Percentiles rank a stretch among this genome's conserved stretches.
Conservation (phyloP, 441 rosid species). For the Pelargonium exstipulatum region DNA sequence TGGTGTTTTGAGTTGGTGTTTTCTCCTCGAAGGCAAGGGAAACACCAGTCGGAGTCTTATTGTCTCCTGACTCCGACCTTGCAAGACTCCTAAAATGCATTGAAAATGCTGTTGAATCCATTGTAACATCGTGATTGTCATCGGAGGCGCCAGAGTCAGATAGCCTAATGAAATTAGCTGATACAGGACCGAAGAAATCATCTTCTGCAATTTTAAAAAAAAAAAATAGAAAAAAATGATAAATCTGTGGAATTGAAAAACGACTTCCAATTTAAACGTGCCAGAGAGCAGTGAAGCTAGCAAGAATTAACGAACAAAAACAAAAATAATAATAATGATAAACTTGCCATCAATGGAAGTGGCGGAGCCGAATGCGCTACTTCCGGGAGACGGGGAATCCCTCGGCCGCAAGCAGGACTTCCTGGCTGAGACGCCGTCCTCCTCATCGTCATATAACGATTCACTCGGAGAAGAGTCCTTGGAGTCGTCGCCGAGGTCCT, state of each 20-base stretch:
- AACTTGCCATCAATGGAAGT: conserved; percentile 22
- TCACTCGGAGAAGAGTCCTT: conserved; percentile 11
- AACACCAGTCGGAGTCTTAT: conserved; percentile 38
- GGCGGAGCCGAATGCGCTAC: conserved; percentile 27
- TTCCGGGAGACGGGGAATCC: conserved; percentile 22
- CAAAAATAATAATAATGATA: neutral
- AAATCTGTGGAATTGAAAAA: neutral
- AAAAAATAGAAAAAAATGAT: conserved; percentile 14
- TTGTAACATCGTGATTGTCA: conserved; percentile 68
- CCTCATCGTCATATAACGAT: neutral
- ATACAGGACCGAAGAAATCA: conserved; percentile 84
- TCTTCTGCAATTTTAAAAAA: conserved; percentile 42
- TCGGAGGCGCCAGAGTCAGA: conserved; percentile 66
- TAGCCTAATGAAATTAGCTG: conserved; percentile 68
- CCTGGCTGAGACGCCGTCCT: conserved; percentile 15
- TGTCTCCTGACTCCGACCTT: conserved; percentile 59
- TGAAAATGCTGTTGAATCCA: conserved; percentile 94
- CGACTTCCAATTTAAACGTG: too few species aligned
- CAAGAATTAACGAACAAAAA: neutral
- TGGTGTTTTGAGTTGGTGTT: conserved; percentile 39
- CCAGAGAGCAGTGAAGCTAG: too few species aligned
- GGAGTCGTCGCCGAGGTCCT: conserved; percentile 16
- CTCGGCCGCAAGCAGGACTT: conserved; percentile 18
- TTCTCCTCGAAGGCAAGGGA: conserved; percentile 42
- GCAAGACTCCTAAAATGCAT: conserved; percentile 85